Evolutionary conservation across 257 asterid genomes (phyloP).

Genomic region (Thymus quinquecostatus): DNA sequence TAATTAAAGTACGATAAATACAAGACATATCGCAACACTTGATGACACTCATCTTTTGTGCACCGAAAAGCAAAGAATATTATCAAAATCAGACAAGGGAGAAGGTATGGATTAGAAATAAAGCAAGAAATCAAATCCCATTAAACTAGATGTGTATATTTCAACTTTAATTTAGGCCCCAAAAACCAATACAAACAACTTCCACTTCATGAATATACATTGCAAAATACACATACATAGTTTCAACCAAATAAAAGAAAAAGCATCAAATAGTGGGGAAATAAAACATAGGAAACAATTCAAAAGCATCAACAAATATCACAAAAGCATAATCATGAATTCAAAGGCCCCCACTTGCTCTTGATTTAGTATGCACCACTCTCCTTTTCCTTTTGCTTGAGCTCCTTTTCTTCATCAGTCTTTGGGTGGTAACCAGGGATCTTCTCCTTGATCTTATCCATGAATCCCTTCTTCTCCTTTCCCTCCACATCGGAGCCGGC

Average conservation of each 20-base stretch:
- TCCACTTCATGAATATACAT: constrained; percentile 11
- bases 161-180: constrained; percentile 26
- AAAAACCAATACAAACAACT: constrained; percentile 12
- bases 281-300: background rate
- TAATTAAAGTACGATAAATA: background rate
- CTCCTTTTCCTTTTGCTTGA: constrained; percentile 43
- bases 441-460: constrained; percentile 95
- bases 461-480: constrained; percentile 78
- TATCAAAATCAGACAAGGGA: background rate
- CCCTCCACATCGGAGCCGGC: constrained; percentile 43
- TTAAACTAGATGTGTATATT: constrained; percentile 23
- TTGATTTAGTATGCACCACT: constrained; percentile 31
- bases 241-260: constrained; percentile 20
- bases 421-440: constrained; percentile 79
- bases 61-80: constrained; percentile 12
- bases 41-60: background rate
- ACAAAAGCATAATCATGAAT: constrained; percentile 5
- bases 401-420: constrained; percentile 65
- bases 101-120: constrained; percentile 19
- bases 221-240: constrained; percentile 4
- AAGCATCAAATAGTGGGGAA: background rate
- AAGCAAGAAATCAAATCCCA: constrained; percentile 36
- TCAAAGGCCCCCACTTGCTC: constrained; percentile 14
- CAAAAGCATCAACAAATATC: constrained; percentile 30
- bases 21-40: constrained; percentile 1